Conservation (phyloP, 2,329 filamentous ascomycete genomes). For the Hirsutella thompsonii region DNA sequence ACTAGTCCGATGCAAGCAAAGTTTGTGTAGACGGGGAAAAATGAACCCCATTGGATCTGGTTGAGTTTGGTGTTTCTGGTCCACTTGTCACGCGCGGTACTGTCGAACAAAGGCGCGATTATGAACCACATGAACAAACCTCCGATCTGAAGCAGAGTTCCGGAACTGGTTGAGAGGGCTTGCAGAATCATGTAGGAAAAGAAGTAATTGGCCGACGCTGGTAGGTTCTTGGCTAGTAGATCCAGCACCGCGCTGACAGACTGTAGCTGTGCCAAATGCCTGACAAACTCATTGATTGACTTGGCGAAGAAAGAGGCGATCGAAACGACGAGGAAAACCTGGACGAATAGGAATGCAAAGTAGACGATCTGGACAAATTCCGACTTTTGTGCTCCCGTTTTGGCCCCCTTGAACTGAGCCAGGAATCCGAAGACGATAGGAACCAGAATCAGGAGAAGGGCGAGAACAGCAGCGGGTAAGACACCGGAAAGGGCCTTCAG, state of each 20-base stretch:
- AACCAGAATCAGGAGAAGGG: conserved; percentile 65
- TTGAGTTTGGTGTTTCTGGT: conserved; percentile 66
- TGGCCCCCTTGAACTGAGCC: conserved; percentile 61
- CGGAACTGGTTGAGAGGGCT: conserved; percentile 79
- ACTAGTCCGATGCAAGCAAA: conserved; percentile 86
- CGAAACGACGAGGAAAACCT: conserved; percentile 87
- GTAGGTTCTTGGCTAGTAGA: conserved; percentile 65
- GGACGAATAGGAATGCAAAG: conserved; percentile 87
- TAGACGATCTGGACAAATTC: conserved; percentile 87
- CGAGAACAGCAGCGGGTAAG: conserved; percentile 64
- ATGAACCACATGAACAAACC: conserved; percentile 71
- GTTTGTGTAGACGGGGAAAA: conserved; percentile 95
- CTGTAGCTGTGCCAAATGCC: conserved; percentile 27
- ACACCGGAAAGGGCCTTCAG: conserved; percentile 65
- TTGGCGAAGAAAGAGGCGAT: conserved; percentile 61
- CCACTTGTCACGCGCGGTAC: conserved; percentile 74
- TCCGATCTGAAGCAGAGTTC: conserved; percentile 74
- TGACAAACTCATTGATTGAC: conserved; percentile 49
- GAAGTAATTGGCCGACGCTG: conserved; percentile 88
- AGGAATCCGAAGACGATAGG: conserved; percentile 68
- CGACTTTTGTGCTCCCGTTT: conserved; percentile 67
- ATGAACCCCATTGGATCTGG: conserved; percentile 76
- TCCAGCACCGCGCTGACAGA: conserved; percentile 56
- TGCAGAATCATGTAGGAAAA: conserved; percentile 98
- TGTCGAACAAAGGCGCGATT: conserved; percentile 69